Evolutionary conservation across 805 yeast genomes (phyloP).

Genomic region (Ogataea wickerhamii): DNA sequence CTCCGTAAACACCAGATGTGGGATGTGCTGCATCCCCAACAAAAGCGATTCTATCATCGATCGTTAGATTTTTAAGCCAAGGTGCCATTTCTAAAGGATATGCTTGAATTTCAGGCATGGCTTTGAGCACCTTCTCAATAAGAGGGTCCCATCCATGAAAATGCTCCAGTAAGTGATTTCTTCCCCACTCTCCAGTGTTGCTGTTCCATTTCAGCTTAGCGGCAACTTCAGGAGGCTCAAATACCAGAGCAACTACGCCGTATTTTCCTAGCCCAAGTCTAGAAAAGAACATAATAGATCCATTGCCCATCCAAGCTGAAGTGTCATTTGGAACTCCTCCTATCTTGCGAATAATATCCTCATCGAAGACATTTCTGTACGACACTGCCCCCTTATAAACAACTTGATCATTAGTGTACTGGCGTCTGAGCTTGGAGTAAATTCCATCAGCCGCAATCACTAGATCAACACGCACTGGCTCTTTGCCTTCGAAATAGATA

Average conservation of each 20-base stretch:
- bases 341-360: slow-evolving; percentile 3
- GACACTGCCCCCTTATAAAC: slow-evolving; percentile 9
- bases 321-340: slow-evolving; percentile 6
- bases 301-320: slow-evolving; percentile 8
- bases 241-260: slow-evolving; percentile 9
- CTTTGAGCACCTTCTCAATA: slow-evolving; percentile 6
- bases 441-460: slow-evolving; percentile 9
- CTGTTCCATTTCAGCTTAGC: slow-evolving; percentile 7
- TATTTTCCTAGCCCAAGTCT: slow-evolving; percentile 6
- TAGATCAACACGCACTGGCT: slow-evolving; percentile 2
- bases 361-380: slow-evolving; percentile 9
- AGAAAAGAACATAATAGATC: slow-evolving; percentile 8
- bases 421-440: slow-evolving; percentile 8
- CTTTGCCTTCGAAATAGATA: slow-evolving; percentile 1
- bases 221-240: slow-evolving; percentile 7
- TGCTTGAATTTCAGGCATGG: slow-evolving; percentile 9
- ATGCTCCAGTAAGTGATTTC: slow-evolving; percentile 5
- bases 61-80: slow-evolving; percentile 5
- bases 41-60: slow-evolving; percentile 6
- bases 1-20: slow-evolving; percentile 13
- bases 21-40: slow-evolving; percentile 13
- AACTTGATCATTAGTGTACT: slow-evolving; percentile 6
- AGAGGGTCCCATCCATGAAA: slow-evolving; percentile 11
- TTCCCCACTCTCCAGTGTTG: slow-evolving; percentile 10
- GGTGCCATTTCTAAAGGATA: slow-evolving; percentile 10